phyloP scores from a whole-genome alignment of 2,329 filamentous ascomycete genomes.

The Plenodomus tracheiphilus region DNA sequence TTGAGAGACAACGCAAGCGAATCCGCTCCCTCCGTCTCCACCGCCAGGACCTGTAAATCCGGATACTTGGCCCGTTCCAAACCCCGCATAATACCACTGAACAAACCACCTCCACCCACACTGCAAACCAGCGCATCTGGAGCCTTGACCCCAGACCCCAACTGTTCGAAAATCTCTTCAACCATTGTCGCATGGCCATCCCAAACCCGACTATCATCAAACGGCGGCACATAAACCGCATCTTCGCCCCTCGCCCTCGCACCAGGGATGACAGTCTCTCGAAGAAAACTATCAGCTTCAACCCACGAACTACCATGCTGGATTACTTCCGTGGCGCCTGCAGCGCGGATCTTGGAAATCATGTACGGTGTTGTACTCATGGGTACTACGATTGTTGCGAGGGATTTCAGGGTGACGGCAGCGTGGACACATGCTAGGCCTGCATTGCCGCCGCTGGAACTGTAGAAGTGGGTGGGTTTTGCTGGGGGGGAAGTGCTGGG shows the following conservation, averaged over 20 bases:
- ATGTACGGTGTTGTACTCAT: conserved; percentile 65
- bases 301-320: conserved; percentile 67
- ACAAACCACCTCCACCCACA: conserved; percentile 76
- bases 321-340: conserved; percentile 67
- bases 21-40: conserved; percentile 75
- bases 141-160: conserved; percentile 36
- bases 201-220: conserved; percentile 68
- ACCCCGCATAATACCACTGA: conserved; percentile 73
- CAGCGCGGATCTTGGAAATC: conserved; percentile 66
- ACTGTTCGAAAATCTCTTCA: conserved; percentile 46
- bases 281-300: conserved; percentile 68
- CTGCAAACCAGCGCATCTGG: conserved; percentile 73
- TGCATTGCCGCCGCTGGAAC: conserved; percentile 77
- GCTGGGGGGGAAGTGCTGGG: no score
- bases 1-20: conserved; percentile 66
- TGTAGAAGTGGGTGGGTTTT: conserved; percentile 69
- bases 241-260: conserved; percentile 14
- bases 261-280: conserved; percentile 55
- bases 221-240: conserved; percentile 66
- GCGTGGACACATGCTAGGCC: conserved; percentile 77
- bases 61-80: conserved; percentile 50
- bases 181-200: conserved; percentile 63
- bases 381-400: conserved; percentile 74
- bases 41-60: conserved; percentile 60
- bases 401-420: conserved; percentile 62